phyloP scores from a whole-genome alignment of 2,329 filamentous ascomycete species.

The Colletotrichum sp. region DNA sequence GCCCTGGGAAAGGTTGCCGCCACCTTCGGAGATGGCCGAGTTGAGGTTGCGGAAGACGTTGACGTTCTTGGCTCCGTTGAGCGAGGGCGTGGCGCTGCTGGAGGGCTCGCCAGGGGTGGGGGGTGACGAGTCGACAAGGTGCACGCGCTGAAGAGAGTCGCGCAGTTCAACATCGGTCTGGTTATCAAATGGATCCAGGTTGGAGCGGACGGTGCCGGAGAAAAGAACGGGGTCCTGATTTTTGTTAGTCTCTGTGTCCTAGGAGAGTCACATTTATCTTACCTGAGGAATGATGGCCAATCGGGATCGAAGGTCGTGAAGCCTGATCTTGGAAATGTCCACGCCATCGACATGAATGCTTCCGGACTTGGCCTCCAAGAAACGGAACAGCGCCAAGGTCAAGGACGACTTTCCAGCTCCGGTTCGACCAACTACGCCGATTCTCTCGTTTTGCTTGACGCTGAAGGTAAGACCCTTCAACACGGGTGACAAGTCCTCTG shows the following conservation, averaged over 20 bases:
- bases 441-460: constrained; percentile 69
- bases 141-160: constrained; percentile 73
- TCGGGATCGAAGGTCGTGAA: constrained; percentile 74
- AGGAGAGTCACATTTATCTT: not conserved
- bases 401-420: constrained; percentile 80
- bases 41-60: constrained; percentile 71
- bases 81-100: constrained; percentile 28
- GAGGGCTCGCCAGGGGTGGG: constrained; percentile 45
- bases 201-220: constrained; percentile 77
- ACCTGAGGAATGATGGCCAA: constrained; percentile 79
- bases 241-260: constrained; percentile 11
- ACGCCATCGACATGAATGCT: constrained; percentile 74
- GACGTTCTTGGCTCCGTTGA: constrained; percentile 51
- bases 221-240: constrained; percentile 78
- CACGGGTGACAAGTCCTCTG: constrained; percentile 72
- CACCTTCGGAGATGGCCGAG: constrained; percentile 72
- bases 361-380: constrained; percentile 72
- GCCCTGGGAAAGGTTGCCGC: constrained; percentile 77
- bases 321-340: constrained; percentile 74
- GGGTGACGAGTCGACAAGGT: constrained; percentile 59
- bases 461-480: constrained; percentile 72
- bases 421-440: constrained; percentile 81
- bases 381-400: constrained; percentile 78
- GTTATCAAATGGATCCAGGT: constrained; percentile 78
- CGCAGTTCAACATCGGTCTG: constrained; percentile 72